These are phyloP conservation scores for Geoglossum glabrum DNA, from an alignment of 495 filamentous ascomycete genomes.

Conservation along the genomic window DNA sequence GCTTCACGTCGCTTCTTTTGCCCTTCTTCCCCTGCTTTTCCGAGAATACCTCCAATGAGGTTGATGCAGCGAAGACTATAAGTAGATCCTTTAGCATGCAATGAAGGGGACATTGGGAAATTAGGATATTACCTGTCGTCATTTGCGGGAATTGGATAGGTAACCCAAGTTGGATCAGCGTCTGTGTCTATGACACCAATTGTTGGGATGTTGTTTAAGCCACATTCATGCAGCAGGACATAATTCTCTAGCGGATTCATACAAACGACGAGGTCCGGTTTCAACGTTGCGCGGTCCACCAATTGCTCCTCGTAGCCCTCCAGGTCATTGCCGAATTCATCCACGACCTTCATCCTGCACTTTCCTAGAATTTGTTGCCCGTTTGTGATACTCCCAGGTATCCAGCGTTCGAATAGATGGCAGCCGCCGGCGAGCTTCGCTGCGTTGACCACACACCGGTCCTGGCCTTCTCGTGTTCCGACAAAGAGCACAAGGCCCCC, in stretches of 20 bases:
- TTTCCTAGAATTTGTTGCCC: slow-evolving; percentile 61
- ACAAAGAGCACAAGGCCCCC: slow-evolving; percentile 83
- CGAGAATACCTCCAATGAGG: slow-evolving; percentile 70
- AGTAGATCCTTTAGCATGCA: not conserved
- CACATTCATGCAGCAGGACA: slow-evolving; percentile 76
- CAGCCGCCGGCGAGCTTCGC: slow-evolving; percentile 59
- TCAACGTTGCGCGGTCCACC: slow-evolving; percentile 37
- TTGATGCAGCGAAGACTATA: slow-evolving; percentile 54
- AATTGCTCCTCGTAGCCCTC: slow-evolving; percentile 40
- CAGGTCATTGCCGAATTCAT: slow-evolving; percentile 48
- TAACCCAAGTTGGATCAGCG: slow-evolving; percentile 79
- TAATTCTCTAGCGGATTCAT: slow-evolving; percentile 88
- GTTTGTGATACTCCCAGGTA: slow-evolving; percentile 82
- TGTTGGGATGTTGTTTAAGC: slow-evolving; percentile 69
- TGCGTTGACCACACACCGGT: slow-evolving; percentile 54
- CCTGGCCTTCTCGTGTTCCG: slow-evolving; percentile 65
- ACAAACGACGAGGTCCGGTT: slow-evolving; percentile 82
- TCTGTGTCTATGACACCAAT: slow-evolving; percentile 92
- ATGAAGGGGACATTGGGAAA: not conserved
- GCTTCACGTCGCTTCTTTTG: slow-evolving; percentile 39
- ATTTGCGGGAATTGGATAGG: slow-evolving; percentile 91
- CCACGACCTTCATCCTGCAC: slow-evolving; percentile 46
- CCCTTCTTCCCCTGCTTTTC: slow-evolving; percentile 63
- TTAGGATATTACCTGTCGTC: slow-evolving; percentile 49
- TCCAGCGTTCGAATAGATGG: slow-evolving; percentile 90